phyloP scores from a whole-genome alignment of 2,329 filamentous ascomycete species.

The Beauveria rudraprayagi region DNA sequence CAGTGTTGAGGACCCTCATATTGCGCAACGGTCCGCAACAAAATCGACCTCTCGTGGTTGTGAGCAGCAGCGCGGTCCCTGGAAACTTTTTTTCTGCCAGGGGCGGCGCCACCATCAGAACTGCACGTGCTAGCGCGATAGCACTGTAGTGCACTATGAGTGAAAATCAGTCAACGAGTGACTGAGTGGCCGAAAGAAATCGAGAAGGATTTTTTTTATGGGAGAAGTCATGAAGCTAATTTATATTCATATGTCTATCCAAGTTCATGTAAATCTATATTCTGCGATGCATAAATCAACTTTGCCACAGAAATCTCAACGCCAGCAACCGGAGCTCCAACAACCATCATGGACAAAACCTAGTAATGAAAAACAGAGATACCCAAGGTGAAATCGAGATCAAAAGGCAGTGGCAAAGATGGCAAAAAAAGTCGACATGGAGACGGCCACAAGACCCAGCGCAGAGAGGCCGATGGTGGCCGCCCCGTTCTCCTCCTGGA shows the following conservation, averaged over 20 bases:
- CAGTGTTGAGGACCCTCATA: slow-evolving; percentile 32
- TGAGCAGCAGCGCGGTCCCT: not conserved
- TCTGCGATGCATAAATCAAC: not conserved
- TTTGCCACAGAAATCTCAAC: not conserved
- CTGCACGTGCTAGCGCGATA: slow-evolving; percentile 5
- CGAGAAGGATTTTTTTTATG: not conserved
- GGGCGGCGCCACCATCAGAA: not conserved
- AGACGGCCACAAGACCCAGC: not conserved
- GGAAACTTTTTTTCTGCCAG: slow-evolving; percentile 13
- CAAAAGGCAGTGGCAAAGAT: not conserved
- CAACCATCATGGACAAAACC: not conserved
- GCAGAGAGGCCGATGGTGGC: not conserved
- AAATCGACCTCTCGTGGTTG: slow-evolving; percentile 1
- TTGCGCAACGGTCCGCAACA: slow-evolving; percentile 13
- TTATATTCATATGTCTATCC: not conserved
- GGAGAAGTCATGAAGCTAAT: not conserved
- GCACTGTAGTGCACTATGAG: not conserved
- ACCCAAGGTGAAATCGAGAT: not conserved
- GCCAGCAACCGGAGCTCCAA: not conserved
- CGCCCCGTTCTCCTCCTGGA: slow-evolving; percentile 17
- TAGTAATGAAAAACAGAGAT: not conserved
- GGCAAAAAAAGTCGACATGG: not conserved
- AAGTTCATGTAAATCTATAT: not conserved
- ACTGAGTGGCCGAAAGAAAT: not conserved
- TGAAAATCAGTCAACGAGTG: not conserved